phyloP scores from a whole-genome alignment of 495 filamentous ascomycete species.

The Lepraria neglecta region DNA sequence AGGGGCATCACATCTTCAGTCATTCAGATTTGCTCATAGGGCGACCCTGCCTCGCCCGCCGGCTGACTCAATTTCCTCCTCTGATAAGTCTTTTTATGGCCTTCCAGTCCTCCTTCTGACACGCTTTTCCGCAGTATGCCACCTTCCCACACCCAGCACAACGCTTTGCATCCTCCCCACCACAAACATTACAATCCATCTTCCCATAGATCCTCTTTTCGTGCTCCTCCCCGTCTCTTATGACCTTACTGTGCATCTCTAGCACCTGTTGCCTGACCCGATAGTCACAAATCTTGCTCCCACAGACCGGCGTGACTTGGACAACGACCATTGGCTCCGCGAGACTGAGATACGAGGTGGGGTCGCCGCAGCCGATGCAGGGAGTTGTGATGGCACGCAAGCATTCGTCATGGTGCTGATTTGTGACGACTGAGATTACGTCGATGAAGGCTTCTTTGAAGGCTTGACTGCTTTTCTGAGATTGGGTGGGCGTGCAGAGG shows the following conservation, averaged over 20 bases:
- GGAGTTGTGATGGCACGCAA: constrained; percentile 12
- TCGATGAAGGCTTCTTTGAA: constrained; percentile 18
- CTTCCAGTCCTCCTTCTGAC: constrained; percentile 20
- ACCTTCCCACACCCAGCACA: constrained; percentile 21
- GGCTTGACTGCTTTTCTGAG: not conserved
- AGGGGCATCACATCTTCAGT: not conserved
- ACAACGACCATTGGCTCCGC: constrained; percentile 16
- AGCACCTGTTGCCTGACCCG: not conserved
- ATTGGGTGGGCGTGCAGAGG: constrained; percentile 10
- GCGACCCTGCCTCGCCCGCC: not conserved
- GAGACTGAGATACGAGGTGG: constrained; percentile 19
- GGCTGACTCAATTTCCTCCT: not conserved
- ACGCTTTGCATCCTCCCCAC: constrained; percentile 10
- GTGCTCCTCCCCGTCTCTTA: not conserved
- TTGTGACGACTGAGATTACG: constrained; percentile 18
- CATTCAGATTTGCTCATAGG: constrained; percentile 4
- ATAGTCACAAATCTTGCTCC: constrained; percentile 3
- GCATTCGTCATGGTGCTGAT: constrained; percentile 19
- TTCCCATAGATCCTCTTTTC: constrained; percentile 1
- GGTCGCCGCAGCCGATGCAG: constrained; percentile 16
- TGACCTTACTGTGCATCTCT: not conserved
- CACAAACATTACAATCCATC: constrained; percentile 14
- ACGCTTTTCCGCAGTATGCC: constrained; percentile 21
- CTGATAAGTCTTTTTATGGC: constrained; percentile 14
- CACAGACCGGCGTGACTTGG: constrained; percentile 15